phyloP scores from a whole-genome alignment of 2,329 filamentous ascomycete species.

The Fusarium verrucosum region DNA sequence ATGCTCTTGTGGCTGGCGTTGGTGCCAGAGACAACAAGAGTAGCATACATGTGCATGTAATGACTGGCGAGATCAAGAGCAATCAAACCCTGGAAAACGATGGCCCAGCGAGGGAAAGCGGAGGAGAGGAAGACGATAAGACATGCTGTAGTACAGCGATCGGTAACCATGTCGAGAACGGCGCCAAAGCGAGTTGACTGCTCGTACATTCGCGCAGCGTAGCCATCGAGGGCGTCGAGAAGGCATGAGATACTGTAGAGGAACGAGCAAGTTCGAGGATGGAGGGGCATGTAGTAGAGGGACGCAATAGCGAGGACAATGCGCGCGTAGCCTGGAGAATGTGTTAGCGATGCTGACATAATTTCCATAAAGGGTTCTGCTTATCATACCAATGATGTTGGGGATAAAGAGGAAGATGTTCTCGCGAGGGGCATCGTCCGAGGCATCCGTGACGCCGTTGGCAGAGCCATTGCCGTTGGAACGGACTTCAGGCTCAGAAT shows the following conservation, averaged over 20 bases:
- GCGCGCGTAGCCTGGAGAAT: constrained; percentile 72
- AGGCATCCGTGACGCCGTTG: constrained; percentile 47
- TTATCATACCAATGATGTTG: constrained; percentile 77
- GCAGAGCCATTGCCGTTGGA: constrained; percentile 57
- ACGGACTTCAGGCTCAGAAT: constrained; percentile 43
- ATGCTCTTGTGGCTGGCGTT: constrained; percentile 92
- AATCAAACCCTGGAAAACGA: constrained; percentile 93
- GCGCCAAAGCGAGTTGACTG: constrained; percentile 96
- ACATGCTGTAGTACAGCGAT: constrained; percentile 95
- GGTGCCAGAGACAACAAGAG: constrained; percentile 83
- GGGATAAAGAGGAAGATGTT: constrained; percentile 87
- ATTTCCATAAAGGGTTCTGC: background rate
- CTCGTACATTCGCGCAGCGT: constrained; percentile 81
- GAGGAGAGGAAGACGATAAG: constrained; percentile 93
- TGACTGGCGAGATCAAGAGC: constrained; percentile 93
- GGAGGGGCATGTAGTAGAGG: constrained; percentile 98
- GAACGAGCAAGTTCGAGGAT: constrained; percentile 92
- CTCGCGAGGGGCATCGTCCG: constrained; percentile 60
- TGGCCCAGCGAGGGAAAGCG: constrained; percentile 92
- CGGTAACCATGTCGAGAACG: constrained; percentile 98
- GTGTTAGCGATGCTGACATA: constrained; percentile 20
- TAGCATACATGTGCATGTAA: constrained; percentile 99
- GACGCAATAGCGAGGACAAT: constrained; percentile 87
- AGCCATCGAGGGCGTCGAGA: constrained; percentile 93
- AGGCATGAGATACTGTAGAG: constrained; percentile 95